Conservation (phyloP, 2,329 filamentous ascomycete genomes). For the Colletotrichum sp. region DNA sequence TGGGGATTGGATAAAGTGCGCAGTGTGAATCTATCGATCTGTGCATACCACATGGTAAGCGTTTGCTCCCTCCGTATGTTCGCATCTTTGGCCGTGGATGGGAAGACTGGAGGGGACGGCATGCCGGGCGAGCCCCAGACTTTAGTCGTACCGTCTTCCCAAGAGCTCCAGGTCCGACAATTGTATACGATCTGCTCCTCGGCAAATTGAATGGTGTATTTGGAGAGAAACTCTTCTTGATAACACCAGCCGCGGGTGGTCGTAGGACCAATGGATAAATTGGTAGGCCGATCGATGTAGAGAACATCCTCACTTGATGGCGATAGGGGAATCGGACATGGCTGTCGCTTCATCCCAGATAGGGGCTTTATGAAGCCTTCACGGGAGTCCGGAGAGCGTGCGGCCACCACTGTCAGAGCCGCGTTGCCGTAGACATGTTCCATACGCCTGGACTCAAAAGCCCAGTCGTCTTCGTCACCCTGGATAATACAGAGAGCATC, state of each 20-base stretch:
- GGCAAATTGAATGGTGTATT: background rate
- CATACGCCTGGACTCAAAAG: conserved; percentile 10
- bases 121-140: background rate
- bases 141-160: background rate
- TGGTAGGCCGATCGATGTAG: background rate
- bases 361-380: background rate
- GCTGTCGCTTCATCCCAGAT: background rate
- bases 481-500: conserved; percentile 14
- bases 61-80: background rate
- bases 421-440: conserved; percentile 13
- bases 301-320: background rate
- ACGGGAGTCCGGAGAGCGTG: background rate
- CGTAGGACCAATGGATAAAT: background rate
- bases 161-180: background rate
- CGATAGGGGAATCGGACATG: background rate
- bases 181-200: background rate
- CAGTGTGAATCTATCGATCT: background rate
- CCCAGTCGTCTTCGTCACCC: conserved; percentile 13
- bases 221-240: background rate
- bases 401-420: background rate
- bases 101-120: background rate
- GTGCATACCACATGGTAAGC: background rate
- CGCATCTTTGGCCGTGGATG: background rate
- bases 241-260: conserved; percentile 9
- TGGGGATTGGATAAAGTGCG: conserved; percentile 1